Percentiles rank a stretch among this genome's conserved stretches.
Evolutionary conservation across 2,329 filamentous ascomycete species (phyloP).

Genomic region (Hypoxylon sp.): DNA sequence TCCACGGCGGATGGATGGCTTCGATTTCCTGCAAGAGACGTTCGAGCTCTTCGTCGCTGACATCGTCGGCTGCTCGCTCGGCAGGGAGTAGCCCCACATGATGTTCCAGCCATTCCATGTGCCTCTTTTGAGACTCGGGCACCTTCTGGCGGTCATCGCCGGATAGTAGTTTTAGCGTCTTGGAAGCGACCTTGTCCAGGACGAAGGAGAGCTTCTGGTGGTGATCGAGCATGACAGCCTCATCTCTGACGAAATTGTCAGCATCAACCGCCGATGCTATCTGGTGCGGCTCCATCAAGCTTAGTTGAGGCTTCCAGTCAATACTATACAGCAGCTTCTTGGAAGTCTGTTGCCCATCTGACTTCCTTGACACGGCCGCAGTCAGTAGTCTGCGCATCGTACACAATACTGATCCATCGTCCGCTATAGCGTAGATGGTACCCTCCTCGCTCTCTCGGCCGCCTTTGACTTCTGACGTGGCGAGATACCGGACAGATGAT

Average conservation of each 20-base stretch:
- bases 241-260: slow-evolving; percentile 43
- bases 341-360: slow-evolving; percentile 20
- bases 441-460: slow-evolving; percentile 47
- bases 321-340: slow-evolving; percentile 53
- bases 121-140: slow-evolving; percentile 40
- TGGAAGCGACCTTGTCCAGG: slow-evolving; percentile 40
- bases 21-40: slow-evolving; percentile 47
- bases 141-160: slow-evolving; percentile 38
- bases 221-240: slow-evolving; percentile 36
- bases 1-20: slow-evolving; percentile 49
- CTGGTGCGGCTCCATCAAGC: slow-evolving; percentile 50
- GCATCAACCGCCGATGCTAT: slow-evolving; percentile 45
- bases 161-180: slow-evolving; percentile 39
- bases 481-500: slow-evolving; percentile 45
- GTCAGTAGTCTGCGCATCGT: slow-evolving; percentile 46
- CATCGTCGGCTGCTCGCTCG: slow-evolving; percentile 30
- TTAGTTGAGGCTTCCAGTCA: slow-evolving; percentile 56
- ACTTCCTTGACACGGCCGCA: slow-evolving; percentile 45
- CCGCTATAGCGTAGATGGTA: slow-evolving; percentile 48
- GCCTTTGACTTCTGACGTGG: slow-evolving; percentile 32
- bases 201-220: slow-evolving; percentile 43
- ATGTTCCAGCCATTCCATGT: slow-evolving; percentile 53
- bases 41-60: slow-evolving; percentile 48
- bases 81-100: slow-evolving; percentile 43
- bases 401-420: slow-evolving; percentile 50